Evolutionary conservation across 1,284 basidiomycete genomes (phyloP), one percentile per base, ranked within the genome.

Genomic region (Volvariella volvacea): DNA sequence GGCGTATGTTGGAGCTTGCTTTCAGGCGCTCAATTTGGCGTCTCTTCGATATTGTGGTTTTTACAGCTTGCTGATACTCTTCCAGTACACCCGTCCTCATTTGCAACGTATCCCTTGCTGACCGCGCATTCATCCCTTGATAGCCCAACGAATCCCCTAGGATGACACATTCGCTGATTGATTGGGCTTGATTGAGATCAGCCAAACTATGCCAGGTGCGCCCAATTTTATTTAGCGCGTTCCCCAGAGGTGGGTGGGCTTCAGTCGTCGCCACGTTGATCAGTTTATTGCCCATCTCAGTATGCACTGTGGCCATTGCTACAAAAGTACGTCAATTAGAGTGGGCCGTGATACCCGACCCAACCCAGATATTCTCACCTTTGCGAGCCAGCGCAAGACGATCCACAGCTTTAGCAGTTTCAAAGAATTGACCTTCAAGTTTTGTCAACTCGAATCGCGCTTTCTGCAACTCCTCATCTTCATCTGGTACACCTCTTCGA

Each of bases 81-180:
- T 97, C 93, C 47, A 96, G 67, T 7, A 95, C 88, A 14, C 81
- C 77, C 0, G 90, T 89, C 6, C 93, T 81, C 68, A 92, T 89
- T 46, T 80, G 74, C 9, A 96, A 65, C 0, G 93, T 92, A 58
- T 96, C 92, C 66, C 93, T 95, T 2, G 92, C 93, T 9, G 92
- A 89, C 38, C 86, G 78, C n/a, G 94, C 91, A 55, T 96, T 96
- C 65, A 92, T 73, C 14, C 91, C 88, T 65, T 96, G 92, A 62
- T 97, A 97, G 1, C 90, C 90, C 43, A 97, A 68, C 0, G 91
- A 86, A 61, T 97, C 93, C 17, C 90, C 91, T 19, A 97, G 65
- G 32, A 95, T 84, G 33, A 97, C 89, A 53, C 89, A 91, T 72
- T 95, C 93, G 53, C 86, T 92, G 48, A 92, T 86, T 22, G 88